These are phyloP conservation scores for Benincasa hispida DNA, from an alignment of 306 rosid species.

Conservation along the genomic window DNA sequence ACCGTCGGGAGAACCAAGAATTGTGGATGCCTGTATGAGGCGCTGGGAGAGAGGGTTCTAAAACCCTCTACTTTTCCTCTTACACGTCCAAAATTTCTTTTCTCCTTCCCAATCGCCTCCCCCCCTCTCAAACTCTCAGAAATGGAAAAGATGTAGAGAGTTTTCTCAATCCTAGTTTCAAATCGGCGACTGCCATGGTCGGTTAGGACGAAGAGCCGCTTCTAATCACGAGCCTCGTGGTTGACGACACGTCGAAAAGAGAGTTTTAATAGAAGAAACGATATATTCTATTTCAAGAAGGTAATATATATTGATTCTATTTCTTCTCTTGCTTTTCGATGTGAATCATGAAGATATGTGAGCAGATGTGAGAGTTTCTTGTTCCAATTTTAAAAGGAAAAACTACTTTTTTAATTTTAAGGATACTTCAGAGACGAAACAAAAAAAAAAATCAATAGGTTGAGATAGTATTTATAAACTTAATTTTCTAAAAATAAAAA, in stretches of 20 bases:
- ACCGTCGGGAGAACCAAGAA: too few species aligned
- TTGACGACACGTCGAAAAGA: slow-evolving; percentile 80
- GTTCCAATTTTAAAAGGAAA: not conserved
- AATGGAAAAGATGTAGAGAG: slow-evolving; percentile 14
- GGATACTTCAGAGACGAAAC: too few species aligned
- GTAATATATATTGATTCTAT: slow-evolving; percentile 14
- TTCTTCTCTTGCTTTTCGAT: not conserved
- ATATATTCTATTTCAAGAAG: slow-evolving; percentile 44
- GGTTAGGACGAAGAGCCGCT: slow-evolving; percentile 96
- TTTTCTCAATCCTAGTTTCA: slow-evolving; percentile 68
- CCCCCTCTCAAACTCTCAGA: too few species aligned
- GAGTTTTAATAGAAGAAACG: slow-evolving; percentile 38
- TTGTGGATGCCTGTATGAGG: too few species aligned
- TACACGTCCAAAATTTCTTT: too few species aligned
- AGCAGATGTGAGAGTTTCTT: not conserved
- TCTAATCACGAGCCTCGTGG: slow-evolving; percentile 49
- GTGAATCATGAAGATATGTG: not conserved
- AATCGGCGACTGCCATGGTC: slow-evolving; percentile 81
- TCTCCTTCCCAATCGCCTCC: too few species aligned
- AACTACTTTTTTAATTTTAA: too few species aligned
- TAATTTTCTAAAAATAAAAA: too few species aligned
- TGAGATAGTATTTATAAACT: too few species aligned
- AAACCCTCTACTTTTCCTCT: too few species aligned
- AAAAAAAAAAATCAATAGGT: too few species aligned
- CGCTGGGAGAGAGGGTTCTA: too few species aligned